Base-by-base conservation (phyloP, 148 eudicot genomes). In the Spergularia bocconei region DNA sequence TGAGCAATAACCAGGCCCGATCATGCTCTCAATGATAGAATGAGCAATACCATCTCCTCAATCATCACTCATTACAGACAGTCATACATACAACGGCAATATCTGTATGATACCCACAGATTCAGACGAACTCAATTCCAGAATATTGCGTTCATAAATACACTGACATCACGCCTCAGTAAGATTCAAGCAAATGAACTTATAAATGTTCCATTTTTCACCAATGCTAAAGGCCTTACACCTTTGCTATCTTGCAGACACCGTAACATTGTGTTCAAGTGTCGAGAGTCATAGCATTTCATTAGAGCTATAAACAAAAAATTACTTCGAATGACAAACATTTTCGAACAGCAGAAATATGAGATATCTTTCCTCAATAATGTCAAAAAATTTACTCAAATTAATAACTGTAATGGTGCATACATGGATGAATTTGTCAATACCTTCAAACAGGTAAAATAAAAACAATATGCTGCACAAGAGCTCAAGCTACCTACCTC, bases 401-500 rank as follows among this genome's bases (percentile, higher is more conserved):
- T 52, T 16, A 61, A 63, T 59, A 54, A 36, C 67, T 25, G 14
- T 19, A 75, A 56, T 17, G 52, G 33, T 63, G 41, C 70, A 56
- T 80, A 75, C 78, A 70, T 10, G 1, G 1, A 68, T 51, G 25
- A 23, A 19, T 15, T 8, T 29, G 20, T 65, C 75, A 38, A 70
- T 71, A 71, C 62, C 73, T 38, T 11, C 68, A 21, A 44, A 36
- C 25, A 53, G 48, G 44, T 9, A 71, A 69, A 29, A 9, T 5
- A 16, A 52, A 13, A 21, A 11, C 17, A 14, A 78, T 23, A n/a
- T 50, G 56, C 44, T 51, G 51, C 78, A 70, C 38, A 47, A 64
- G 50, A 76, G 56, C 47, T 64, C 36, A 61, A 44, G 29, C 66
- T 68, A 77, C 74, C 80, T 54, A 72, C 50, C 83, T 80, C 55